Evolutionary conservation across 2,329 filamentous ascomycete species (phyloP).

Genomic region (Ophiostoma himal-ulmi): DNA sequence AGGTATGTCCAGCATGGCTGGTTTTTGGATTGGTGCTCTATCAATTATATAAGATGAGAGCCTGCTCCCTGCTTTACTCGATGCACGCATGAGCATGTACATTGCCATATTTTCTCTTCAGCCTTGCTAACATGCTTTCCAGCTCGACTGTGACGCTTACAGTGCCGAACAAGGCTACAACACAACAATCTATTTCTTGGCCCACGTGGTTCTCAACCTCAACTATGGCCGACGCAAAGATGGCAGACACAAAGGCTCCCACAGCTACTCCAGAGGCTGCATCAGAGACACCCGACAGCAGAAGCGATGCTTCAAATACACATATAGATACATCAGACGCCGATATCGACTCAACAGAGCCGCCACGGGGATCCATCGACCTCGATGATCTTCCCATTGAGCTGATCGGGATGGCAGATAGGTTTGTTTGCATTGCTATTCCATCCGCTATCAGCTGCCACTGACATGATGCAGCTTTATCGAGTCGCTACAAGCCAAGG

Average conservation of each 20-base stretch:
- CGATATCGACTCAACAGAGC: slow-evolving; percentile 42
- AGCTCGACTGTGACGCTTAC: not conserved
- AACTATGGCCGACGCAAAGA: not conserved
- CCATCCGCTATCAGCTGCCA: not conserved
- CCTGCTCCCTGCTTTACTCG: not conserved
- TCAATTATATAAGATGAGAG: not conserved
- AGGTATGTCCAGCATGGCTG: not conserved
- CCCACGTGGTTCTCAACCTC: not conserved
- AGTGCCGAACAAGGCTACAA: not conserved
- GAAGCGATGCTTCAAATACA: too few relatives aligned
- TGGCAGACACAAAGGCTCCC: not conserved
- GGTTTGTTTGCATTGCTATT: slow-evolving; percentile 43
- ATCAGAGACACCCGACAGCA: not conserved
- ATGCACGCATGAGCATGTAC: not conserved
- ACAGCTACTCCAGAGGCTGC: not conserved
- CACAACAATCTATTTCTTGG: not conserved
- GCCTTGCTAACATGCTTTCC: not conserved
- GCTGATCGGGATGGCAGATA: slow-evolving; percentile 81
- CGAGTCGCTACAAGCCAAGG: slow-evolving; percentile 79
- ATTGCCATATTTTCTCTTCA: not conserved
- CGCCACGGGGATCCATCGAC: slow-evolving; percentile 55
- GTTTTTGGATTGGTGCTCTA: not conserved
- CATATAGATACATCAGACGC: slow-evolving; percentile 35
- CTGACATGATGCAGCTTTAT: slow-evolving; percentile 60
- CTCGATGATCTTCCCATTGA: slow-evolving; percentile 92